Evolutionary conservation across 176 grass and related monocot species (phyloP).

Genomic region (Aegilops tauschii): DNA sequence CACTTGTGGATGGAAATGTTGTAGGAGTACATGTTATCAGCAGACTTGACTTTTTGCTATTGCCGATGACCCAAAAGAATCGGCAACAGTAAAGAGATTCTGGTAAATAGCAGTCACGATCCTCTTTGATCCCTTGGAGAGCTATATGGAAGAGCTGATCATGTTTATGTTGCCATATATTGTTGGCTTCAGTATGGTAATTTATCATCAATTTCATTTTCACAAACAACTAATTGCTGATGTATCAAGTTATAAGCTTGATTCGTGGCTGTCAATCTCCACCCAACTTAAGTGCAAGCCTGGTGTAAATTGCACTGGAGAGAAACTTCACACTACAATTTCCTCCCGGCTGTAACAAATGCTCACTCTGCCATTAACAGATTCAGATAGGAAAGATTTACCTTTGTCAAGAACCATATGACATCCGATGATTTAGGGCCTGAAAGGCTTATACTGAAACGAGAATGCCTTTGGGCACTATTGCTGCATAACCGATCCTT

Average conservation of each 20-base stretch:
- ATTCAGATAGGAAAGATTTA: too few relatives aligned
- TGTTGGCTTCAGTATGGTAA: background rate
- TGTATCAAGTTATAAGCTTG: background rate
- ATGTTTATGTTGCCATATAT: background rate
- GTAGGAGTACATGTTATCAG: constrained; percentile 53
- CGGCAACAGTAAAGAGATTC: constrained; percentile 68
- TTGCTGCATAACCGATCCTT: constrained; percentile 22
- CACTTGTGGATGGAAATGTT: constrained; percentile 90
- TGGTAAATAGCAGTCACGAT: constrained; percentile 39
- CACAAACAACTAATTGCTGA: background rate
- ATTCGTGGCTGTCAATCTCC: background rate
- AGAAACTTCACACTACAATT: background rate
- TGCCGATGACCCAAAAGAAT: constrained; percentile 76
- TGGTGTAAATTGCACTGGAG: too few relatives aligned
- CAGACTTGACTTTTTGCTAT: constrained; percentile 63
- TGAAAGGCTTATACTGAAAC: background rate
- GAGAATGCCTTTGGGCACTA: background rate
- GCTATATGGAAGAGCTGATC: background rate
- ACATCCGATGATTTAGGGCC: background rate
- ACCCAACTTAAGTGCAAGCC: background rate
- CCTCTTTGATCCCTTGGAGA: background rate
- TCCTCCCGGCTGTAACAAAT: background rate
- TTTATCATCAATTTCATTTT: background rate
- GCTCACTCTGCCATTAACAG: too few relatives aligned
- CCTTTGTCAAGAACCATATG: background rate